Conservation (phyloP, 2,329 filamentous ascomycete genomes). For the Fonsecaea multimorphosa region DNA sequence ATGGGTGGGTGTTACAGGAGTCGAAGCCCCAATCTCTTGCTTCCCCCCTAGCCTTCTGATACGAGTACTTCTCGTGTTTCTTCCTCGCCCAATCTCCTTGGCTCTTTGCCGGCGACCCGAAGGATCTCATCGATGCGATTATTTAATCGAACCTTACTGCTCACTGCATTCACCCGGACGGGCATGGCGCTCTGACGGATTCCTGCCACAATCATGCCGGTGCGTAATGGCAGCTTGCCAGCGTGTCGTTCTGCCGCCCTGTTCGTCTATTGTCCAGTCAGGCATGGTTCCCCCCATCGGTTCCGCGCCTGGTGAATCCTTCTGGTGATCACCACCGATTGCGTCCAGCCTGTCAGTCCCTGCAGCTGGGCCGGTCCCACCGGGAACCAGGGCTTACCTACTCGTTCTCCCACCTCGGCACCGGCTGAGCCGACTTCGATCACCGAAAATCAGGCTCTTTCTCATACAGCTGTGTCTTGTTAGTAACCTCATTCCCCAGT, state of each 20-base stretch:
- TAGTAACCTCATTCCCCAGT: background rate
- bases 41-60: no score
- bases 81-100: background rate
- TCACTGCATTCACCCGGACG: background rate
- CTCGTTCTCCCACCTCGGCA: background rate
- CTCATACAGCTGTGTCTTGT: background rate
- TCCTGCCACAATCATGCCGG: background rate
- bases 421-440: background rate
- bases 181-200: background rate
- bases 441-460: background rate
- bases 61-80: no score
- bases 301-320: background rate
- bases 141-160: background rate
- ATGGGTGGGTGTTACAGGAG: background rate
- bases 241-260: no score
- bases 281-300: background rate
- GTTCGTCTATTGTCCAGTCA: background rate
- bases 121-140: background rate
- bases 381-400: background rate
- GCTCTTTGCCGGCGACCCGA: background rate
- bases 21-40: background rate
- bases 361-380: background rate
- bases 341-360: background rate
- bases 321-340: background rate
- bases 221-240: background rate